Conservation (phyloP, 768 basidiomycete species). For the Brasilioporus rufonigricans region DNA sequence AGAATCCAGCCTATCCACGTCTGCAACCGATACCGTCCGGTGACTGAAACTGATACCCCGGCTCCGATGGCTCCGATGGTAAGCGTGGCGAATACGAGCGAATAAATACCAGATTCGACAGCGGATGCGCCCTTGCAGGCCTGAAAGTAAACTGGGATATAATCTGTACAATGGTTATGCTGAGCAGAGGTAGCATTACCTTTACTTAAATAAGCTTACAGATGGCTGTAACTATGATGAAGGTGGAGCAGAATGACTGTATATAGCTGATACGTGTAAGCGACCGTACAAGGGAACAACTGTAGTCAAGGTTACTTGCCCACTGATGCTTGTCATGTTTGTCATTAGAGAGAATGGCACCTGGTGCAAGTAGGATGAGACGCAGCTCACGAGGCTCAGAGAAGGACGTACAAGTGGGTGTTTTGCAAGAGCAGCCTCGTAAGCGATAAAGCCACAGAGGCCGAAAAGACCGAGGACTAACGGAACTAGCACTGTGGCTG, state of each 20-base stretch:
- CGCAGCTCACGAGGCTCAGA: no score
- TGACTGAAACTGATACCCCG: constrained; percentile 30
- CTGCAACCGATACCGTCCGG: constrained; percentile 34
- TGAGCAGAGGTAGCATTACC: not conserved
- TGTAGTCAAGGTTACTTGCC: no score
- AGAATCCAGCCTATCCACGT: no score
- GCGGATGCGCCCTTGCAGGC: constrained; percentile 34
- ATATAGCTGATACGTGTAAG: not conserved
- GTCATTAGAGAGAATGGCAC: no score
- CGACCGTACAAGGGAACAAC: not conserved
- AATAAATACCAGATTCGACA: constrained; percentile 27
- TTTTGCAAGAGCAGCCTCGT: no score
- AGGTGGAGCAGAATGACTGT: no score
- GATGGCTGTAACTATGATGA: not conserved
- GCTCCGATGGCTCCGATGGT: constrained; percentile 30
- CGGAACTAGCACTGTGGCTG: constrained; percentile 39
- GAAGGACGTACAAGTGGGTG: no score
- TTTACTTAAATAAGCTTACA: constrained; percentile 21
- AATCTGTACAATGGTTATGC: not conserved
- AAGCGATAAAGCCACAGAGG: no score
- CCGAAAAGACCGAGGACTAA: constrained; percentile 48
- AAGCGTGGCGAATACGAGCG: constrained; percentile 20
- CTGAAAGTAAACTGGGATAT: constrained; percentile 37
- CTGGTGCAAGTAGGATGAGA: no score
- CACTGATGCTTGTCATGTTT: no score